Conservation (phyloP, 129 eudicot species). For the Artemisia argyi region DNA sequence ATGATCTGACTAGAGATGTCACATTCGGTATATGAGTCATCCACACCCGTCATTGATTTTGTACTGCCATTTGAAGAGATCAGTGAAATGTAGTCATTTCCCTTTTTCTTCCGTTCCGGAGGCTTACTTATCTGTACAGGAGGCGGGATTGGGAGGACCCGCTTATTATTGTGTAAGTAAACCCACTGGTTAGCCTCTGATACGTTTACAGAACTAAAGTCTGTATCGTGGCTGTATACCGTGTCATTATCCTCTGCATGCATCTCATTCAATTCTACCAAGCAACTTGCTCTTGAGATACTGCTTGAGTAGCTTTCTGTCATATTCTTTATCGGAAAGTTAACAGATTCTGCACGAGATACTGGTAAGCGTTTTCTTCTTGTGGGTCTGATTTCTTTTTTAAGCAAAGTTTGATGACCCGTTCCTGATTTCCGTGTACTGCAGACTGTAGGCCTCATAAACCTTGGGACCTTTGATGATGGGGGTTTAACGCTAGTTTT, state of each 20-base stretch:
- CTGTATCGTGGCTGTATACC: constrained; percentile 31
- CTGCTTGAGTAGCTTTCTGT: constrained; percentile 42
- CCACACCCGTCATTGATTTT: constrained; percentile 11
- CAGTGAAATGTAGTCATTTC: constrained; percentile 10
- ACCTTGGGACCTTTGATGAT: constrained; percentile 32
- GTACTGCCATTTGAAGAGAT: constrained; percentile 15
- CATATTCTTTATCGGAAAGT: constrained; percentile 36
- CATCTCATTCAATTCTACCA: constrained; percentile 28
- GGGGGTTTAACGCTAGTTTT: constrained; percentile 4
- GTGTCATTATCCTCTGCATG: constrained; percentile 9
- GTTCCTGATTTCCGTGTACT: constrained; percentile 42
- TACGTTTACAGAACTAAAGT: constrained; percentile 12
- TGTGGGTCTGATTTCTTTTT: constrained; percentile 22
- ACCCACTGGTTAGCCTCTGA: constrained; percentile 25
- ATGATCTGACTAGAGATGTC: constrained; percentile 20
- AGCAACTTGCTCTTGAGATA: constrained; percentile 41
- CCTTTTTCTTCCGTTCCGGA: constrained; percentile 5
- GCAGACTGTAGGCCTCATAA: constrained; percentile 45
- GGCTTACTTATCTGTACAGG: constrained; percentile 5
- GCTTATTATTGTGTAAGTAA: constrained; percentile 16
- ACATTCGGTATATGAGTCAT: constrained; percentile 31
- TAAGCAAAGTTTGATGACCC: constrained; percentile 20
- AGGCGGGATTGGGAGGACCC: constrained; percentile 28
- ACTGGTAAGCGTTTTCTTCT: constrained; percentile 32
- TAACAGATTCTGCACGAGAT: constrained; percentile 41